Base-by-base conservation (phyloP, 192 early-diverging fungal species). In the Entomortierella parvispora region DNA sequence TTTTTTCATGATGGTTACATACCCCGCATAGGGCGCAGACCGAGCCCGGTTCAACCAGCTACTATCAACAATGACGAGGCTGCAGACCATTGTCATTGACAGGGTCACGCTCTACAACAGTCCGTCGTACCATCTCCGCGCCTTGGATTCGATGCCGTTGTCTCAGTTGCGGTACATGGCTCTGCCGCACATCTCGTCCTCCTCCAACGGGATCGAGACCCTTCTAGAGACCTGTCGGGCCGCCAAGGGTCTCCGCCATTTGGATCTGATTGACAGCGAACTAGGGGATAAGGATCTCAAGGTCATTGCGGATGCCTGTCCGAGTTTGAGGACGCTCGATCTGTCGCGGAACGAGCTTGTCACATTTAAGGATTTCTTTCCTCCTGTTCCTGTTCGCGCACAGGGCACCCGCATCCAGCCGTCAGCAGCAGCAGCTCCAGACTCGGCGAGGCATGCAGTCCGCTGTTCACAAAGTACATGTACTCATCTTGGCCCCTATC, bases 191-290 rank as follows among this genome's bases (percentile, higher is more conserved):
- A 25, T 76, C 42, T 56, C 65, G 22, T 40, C 61, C 20, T 17
- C 43, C n/a, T 29, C 58, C 4, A 45, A 32, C 9, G 59, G 72
- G n/a, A 44, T 55, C 47, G 65, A 76, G 3, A 8, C 47, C 5
- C 18, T 68, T 1, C 50, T 62, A 10, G 25, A 29, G 28, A 31
- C 68, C 34, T 68, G 64, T 22, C 20, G 49, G 2, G 34, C 65
- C 4, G 48, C 62, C 1, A 23, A 40, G 47, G 28, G 54, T 17
- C 45, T 68, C 18, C 58, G 31, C 4, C 65, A 68, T 56, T 17
- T 67, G 29, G 72, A 76, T 5, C 53, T 76, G 6, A 51, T 76
- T 32, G 65, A 76, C 31, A 68, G 72, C 40, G 72, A 76, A 3
- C 50, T 76, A 15, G 72, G 62, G n/a, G 72, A 68, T 44, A 20